Evolutionary conservation across 257 asterid species (phyloP).

Genomic region (Solanum piurae): DNA sequence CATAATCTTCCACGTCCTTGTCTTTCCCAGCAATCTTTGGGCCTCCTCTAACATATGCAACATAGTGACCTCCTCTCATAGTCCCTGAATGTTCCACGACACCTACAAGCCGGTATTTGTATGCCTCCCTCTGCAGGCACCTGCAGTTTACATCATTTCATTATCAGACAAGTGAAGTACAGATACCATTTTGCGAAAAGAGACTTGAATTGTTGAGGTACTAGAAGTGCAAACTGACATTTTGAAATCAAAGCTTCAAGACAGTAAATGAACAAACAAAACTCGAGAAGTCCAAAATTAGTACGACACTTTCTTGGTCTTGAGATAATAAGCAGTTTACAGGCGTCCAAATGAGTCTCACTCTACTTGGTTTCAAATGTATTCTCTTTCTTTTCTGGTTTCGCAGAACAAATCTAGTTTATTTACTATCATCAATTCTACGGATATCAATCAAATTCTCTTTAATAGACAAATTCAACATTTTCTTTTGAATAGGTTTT

Average conservation of each 20-base stretch:
- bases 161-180: background rate
- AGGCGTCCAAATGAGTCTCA: background rate
- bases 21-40: constrained; percentile 2
- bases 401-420: background rate
- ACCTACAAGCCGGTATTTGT: constrained; percentile 51
- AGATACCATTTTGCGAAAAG: background rate
- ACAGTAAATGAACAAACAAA: background rate
- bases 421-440: background rate
- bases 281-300: background rate
- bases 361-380: background rate
- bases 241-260: background rate
- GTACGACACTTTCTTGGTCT: background rate
- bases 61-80: constrained; percentile 88
- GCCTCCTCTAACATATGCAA: constrained; percentile 62
- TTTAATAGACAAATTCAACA: background rate
- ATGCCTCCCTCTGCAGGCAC: constrained; percentile 21
- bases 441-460: background rate
- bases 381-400: background rate
- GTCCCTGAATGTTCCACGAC: constrained; percentile 78
- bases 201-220: background rate
- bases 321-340: background rate
- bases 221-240: background rate
- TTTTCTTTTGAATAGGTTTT: background rate
- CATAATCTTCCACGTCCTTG: constrained; percentile 13
- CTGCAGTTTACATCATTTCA: constrained; percentile 19